Percentiles rank a stretch among this genome's conserved stretches.
Evolutionary conservation across 1,139 yeast species (phyloP).

Genomic region (Saccharomyces hybrid): DNA sequence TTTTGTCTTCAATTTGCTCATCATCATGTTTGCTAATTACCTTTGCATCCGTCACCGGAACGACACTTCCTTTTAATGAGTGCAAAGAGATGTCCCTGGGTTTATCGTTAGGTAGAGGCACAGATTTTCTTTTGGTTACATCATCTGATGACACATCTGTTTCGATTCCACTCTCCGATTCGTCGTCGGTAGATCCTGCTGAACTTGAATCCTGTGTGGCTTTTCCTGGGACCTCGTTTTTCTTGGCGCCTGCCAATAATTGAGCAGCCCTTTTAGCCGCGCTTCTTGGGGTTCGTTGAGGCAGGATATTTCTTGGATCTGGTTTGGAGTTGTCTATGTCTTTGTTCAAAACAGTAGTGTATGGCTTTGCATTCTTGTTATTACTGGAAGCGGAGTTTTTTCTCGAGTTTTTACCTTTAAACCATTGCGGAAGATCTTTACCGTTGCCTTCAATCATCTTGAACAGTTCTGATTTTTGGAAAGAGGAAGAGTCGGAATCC

Average conservation of each 20-base stretch:
- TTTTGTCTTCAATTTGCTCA: neutral
- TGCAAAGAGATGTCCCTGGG: neutral
- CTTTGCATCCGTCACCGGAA: neutral
- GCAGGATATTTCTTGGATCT: slow-evolving; percentile 27
- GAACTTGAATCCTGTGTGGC: neutral
- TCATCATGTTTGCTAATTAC: neutral
- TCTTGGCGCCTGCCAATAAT: slow-evolving; percentile 14
- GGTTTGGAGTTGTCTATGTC: slow-evolving; percentile 31
- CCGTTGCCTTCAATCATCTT: slow-evolving; percentile 23
- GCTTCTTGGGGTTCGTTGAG: slow-evolving; percentile 21
- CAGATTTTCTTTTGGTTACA: slow-evolving; percentile 16
- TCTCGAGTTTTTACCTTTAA: slow-evolving; percentile 3
- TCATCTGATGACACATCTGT: slow-evolving; percentile 25
- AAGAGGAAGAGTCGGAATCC: slow-evolving; percentile 16
- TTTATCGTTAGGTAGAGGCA: neutral
- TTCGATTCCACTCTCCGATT: slow-evolving; percentile 22
- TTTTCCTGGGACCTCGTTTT: slow-evolving; percentile 9
- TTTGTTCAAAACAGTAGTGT: slow-evolving; percentile 30
- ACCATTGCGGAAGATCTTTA: slow-evolving; percentile 15
- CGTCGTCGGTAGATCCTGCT: slow-evolving; percentile 9
- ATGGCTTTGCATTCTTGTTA: slow-evolving; percentile 18
- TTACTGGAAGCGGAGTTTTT: slow-evolving; percentile 3
- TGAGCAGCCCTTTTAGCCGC: slow-evolving; percentile 31
- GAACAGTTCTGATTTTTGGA: slow-evolving; percentile 24
- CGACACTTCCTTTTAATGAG: neutral